These are phyloP conservation scores for Coemansia sp. DNA, from an alignment of 371 early-diverging fungal species.

Conservation along the genomic window DNA sequence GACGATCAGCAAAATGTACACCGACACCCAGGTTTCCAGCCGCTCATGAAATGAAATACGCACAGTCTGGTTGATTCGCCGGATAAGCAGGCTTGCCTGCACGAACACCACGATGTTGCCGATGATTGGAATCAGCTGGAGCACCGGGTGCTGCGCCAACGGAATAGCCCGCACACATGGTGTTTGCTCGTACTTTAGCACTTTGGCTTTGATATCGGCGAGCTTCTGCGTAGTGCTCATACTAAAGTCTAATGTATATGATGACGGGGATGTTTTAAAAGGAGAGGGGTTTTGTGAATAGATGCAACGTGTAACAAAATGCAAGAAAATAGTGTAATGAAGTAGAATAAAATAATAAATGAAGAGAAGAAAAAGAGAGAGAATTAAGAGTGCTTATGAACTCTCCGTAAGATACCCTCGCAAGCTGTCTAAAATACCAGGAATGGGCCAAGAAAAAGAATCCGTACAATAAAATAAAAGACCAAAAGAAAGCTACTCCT, in stretches of 20 bases:
- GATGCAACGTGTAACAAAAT: not conserved
- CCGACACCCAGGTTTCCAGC: slow-evolving; percentile 27
- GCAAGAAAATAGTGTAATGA: not conserved
- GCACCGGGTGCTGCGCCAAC: slow-evolving; percentile 20
- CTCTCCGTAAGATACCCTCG: too few relatives aligned
- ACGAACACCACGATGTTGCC: slow-evolving; percentile 39
- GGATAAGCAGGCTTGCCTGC: slow-evolving; percentile 21
- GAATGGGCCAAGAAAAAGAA: too few relatives aligned
- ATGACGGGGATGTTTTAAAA: not conserved
- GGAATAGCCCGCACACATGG: slow-evolving; percentile 16
- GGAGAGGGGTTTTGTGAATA: not conserved
- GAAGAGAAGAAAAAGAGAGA: not conserved
- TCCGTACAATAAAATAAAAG: too few relatives aligned
- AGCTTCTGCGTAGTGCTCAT: slow-evolving; percentile 6
- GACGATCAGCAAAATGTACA: slow-evolving; percentile 21
- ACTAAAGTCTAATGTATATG: too few relatives aligned
- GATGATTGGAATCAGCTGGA: slow-evolving; percentile 30
- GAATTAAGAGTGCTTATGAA: not conserved
- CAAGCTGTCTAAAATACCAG: too few relatives aligned
- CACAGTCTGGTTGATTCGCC: slow-evolving; percentile 12
- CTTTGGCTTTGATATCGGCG: not conserved
- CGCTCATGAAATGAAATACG: slow-evolving; percentile 19
- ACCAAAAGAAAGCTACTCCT: not conserved
- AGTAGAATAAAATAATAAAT: not conserved
- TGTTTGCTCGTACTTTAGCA: slow-evolving; percentile 19